Base-by-base conservation (phyloP, 257 asterid species). In the Galeopsis tetrahit region DNA sequence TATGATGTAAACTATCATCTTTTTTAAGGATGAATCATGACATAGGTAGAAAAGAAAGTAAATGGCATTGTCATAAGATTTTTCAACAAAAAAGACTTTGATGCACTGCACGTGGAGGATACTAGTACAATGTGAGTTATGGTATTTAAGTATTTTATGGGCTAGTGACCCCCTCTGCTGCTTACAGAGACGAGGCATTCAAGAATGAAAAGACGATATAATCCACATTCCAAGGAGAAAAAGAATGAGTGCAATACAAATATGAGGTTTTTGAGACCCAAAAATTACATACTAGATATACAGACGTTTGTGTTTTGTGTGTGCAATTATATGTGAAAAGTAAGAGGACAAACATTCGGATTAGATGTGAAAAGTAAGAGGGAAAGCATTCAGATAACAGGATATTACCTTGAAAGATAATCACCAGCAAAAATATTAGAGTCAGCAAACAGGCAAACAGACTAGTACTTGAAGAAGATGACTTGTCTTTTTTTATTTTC, bases 341-440 rank as follows among this genome's bases (percentile, higher is more conserved):
- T 7, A 53, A 64, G 60, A 70, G 69, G 53, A 49, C 9, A 49
- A 32, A 61, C 68, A 43, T 51, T 34, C 46, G 21, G 38, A 61
- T 40, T 21, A 21, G 28, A 21, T 21, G 28, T 21, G 28, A 21
- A 21, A 21, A 21, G 28, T 21, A 21, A 21, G 28, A 21, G 28
- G 28, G 43, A 2, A n/a, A 32, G 66, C 68, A 43, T 51, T 34
- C 46, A 35, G 38, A 61, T 40, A 60, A 40, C 32, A 69, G 32
- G 68, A 46, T 13, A 81, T 73, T 90, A 93, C 98, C 97, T 82
- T 90, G 96, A 79, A 84, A 85, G 78, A 90, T 72, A 77, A 92
- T 83, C 72, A 93, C 88, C 78, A 88, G 61, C 72, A 90, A 78
- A 81, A 93, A 93, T 65, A 86, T 76, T 66, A 83, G 15, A 36